Evolutionary conservation across 208 protist genomes (phyloP).

Genomic region (Crithidia thermophila): DNA sequence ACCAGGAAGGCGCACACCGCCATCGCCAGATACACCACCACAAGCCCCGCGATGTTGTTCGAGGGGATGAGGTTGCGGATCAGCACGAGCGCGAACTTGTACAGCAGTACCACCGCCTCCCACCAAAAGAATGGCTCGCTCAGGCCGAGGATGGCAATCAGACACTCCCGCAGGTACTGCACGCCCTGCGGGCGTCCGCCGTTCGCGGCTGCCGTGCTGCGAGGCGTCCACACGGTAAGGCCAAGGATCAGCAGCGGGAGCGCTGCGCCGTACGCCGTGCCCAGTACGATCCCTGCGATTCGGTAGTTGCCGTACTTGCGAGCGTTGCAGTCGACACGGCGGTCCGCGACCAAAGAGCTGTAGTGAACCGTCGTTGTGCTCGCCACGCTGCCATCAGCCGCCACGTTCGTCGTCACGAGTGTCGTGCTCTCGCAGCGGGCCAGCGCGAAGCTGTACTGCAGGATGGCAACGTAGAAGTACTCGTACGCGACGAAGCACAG

Average conservation of each 20-base stretch:
- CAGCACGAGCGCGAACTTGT: constrained; percentile 22
- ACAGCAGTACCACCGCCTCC: constrained; percentile 17
- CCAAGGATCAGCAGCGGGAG: constrained; percentile 25
- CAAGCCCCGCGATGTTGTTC: constrained; percentile 18
- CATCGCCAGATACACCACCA: constrained; percentile 24
- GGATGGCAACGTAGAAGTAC: constrained; percentile 31
- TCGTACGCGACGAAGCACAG: constrained; percentile 24
- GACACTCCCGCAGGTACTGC: constrained; percentile 14
- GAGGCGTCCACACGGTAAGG: constrained; percentile 1
- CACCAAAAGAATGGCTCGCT: constrained; percentile 29
- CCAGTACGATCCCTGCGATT: constrained; percentile 26
- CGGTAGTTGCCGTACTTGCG: constrained; percentile 23
- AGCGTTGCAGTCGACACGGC: constrained; percentile 23
- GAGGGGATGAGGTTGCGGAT: constrained; percentile 17
- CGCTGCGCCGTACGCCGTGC: constrained; percentile 20
- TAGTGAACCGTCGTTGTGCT: neutral
- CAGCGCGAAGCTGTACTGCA: constrained; percentile 38
- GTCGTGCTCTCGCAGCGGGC: constrained; percentile 33
- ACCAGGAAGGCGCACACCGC: constrained; percentile 13
- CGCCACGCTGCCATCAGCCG: neutral
- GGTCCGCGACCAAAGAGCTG: constrained; percentile 15
- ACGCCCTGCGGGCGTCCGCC: neutral
- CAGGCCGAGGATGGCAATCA: constrained; percentile 15
- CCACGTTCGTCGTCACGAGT: neutral
- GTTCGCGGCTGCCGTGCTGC: neutral